phyloP scores from a whole-genome alignment of 352 stramenopile genomes.

The Phytophthora fragariae region DNA sequence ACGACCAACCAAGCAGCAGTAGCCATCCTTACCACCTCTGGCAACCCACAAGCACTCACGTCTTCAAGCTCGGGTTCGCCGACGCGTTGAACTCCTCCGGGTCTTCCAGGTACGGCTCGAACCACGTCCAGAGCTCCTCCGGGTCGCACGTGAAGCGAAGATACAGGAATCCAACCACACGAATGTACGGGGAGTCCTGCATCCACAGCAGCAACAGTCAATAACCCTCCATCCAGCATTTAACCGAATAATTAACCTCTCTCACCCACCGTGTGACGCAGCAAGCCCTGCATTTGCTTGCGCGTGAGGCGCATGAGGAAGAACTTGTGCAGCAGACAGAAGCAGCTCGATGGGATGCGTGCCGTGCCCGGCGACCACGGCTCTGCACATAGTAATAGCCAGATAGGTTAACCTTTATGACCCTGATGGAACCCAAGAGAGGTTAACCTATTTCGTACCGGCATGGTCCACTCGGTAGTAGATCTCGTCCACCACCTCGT shows the following conservation, averaged over 20 bases:
- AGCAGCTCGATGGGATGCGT: conserved; percentile 94
- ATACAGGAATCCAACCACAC: conserved; percentile 97
- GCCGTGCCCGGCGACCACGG: conserved; percentile 93
- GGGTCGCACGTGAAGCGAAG: conserved; percentile 96
- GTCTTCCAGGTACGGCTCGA: conserved; percentile 96
- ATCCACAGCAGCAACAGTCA: conserved; percentile 19
- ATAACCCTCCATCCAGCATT: conserved; percentile 14
- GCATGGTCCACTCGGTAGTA: conserved; percentile 90
- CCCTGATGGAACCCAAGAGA: neutral
- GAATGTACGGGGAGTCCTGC: conserved; percentile 96
- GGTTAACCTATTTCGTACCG: conserved; percentile 40
- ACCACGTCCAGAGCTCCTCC: conserved; percentile 94
- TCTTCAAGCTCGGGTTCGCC: conserved; percentile 82
- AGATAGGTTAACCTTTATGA: conserved; percentile 27
- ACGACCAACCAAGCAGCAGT: conserved; percentile 23
- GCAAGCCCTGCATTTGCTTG: conserved; percentile 96
- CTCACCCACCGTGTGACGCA: conserved; percentile 84
- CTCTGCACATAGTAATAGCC: conserved; percentile 62
- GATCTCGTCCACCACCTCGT: conserved; percentile 96
- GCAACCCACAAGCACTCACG: conserved; percentile 45
- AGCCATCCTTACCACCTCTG: conserved; percentile 44
- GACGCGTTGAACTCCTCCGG: conserved; percentile 92
- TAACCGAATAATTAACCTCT: conserved; percentile 9
- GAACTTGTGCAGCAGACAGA: conserved; percentile 97
- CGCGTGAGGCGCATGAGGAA: conserved; percentile 96